Conservation (phyloP, 176 grass and related monocot species). For the Poa pratensis region DNA sequence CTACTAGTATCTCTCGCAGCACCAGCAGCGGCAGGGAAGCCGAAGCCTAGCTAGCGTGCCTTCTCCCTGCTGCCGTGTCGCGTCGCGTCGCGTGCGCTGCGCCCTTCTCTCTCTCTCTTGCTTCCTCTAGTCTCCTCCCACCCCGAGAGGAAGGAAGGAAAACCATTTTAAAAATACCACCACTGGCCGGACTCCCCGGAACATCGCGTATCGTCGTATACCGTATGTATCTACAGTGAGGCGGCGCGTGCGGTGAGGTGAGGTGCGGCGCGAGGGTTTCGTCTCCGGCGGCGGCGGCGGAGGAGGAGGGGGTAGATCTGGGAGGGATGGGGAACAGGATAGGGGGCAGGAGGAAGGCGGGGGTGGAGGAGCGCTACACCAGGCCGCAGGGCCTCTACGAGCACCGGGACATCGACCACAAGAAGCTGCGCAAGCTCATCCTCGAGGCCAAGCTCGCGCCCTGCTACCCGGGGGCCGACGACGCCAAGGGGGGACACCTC, state of each 20-base stretch:
- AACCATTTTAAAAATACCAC: slow-evolving; percentile 34
- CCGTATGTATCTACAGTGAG: slow-evolving; percentile 66
- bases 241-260: background rate
- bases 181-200: slow-evolving; percentile 37
- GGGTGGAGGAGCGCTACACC: slow-evolving; percentile 89
- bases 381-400: slow-evolving; percentile 93
- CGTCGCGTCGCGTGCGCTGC: slow-evolving; percentile 14
- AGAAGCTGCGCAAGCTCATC: slow-evolving; percentile 98
- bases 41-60: background rate
- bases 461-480: slow-evolving; percentile 82
- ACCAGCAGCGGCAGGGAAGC: slow-evolving; percentile 17
- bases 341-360: slow-evolving; percentile 71
- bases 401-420: slow-evolving; percentile 90
- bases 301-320: slow-evolving; percentile 35
- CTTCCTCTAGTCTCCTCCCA: slow-evolving; percentile 27
- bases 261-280: slow-evolving; percentile 42
- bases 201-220: slow-evolving; percentile 42
- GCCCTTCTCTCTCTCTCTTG: background rate
- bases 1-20: background rate
- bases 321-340: slow-evolving; percentile 91
- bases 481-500: slow-evolving; percentile 57
- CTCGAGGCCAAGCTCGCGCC: slow-evolving; percentile 97
- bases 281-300: slow-evolving; percentile 44
- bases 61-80: background rate
- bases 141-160: background rate